Evolutionary conservation across 441 rosid species (phyloP).

Genomic region (Flueggea neowawraea): DNA sequence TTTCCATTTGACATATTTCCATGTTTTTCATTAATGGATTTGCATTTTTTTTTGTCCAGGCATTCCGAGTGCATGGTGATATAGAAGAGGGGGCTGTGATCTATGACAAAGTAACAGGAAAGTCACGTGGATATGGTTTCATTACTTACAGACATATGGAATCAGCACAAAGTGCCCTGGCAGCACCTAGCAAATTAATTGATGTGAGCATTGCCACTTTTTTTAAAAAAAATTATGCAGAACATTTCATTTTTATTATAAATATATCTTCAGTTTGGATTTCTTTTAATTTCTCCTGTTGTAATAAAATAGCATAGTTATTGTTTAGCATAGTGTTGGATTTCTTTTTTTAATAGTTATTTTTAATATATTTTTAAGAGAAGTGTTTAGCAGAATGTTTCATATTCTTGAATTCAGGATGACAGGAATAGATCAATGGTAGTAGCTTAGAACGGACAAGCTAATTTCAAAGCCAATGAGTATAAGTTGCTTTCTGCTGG

Average conservation of each 20-base stretch:
- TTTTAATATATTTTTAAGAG: too few relatives aligned
- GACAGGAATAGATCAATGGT: too few relatives aligned
- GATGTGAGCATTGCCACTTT: conserved; percentile 32
- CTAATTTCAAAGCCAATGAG: too few relatives aligned
- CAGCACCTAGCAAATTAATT: conserved; percentile 53
- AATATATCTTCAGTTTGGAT: background rate
- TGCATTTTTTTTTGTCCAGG: conserved; percentile 29
- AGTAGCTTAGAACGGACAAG: too few relatives aligned
- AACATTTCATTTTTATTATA: background rate
- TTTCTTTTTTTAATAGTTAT: too few relatives aligned
- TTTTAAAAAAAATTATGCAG: background rate
- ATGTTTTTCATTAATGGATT: background rate
- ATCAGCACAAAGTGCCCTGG: conserved; percentile 61
- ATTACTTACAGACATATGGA: conserved; percentile 69
- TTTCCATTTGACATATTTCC: conserved; percentile 1
- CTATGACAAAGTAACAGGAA: conserved; percentile 68
- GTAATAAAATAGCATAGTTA: too few relatives aligned
- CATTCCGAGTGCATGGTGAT: conserved; percentile 66
- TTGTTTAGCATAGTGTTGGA: too few relatives aligned
- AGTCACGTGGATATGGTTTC: conserved; percentile 90
- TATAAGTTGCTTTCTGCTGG: too few relatives aligned
- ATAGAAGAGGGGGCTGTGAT: conserved; percentile 85
- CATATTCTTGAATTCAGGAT: too few relatives aligned
- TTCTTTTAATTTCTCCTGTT: too few relatives aligned
- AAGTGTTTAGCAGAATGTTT: too few relatives aligned